These are phyloP conservation scores for Wickerhamomyces chambardii DNA, from an alignment of 805 yeast genomes.

Conservation along the genomic window DNA sequence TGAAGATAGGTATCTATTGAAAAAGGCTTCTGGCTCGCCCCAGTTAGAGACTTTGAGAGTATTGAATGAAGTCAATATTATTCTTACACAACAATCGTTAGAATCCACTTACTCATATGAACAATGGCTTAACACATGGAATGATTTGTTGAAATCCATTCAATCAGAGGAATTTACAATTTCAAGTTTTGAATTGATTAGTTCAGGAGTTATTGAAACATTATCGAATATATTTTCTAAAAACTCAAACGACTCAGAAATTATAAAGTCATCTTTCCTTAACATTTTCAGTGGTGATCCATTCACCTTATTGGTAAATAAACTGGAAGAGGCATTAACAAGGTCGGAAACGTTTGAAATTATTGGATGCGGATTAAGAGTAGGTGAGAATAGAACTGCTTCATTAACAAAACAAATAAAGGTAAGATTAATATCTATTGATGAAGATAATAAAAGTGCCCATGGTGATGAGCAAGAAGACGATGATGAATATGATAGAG, in stretches of 20 bases:
- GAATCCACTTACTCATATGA: constrained; percentile 12
- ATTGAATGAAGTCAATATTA: constrained; percentile 16
- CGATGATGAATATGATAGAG: constrained; percentile 8
- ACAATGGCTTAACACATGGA: constrained; percentile 27
- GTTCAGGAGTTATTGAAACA: constrained; percentile 52
- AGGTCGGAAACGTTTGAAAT: constrained; percentile 70
- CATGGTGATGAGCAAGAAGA: constrained; percentile 4
- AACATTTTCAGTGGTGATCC: constrained; percentile 25
- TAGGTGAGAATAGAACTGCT: constrained; percentile 36
- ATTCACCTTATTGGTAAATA: constrained; percentile 37
- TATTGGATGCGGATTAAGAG: constrained; percentile 27
- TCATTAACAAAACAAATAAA: constrained; percentile 68
- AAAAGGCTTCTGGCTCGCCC: constrained; percentile 15
- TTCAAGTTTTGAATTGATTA: constrained; percentile 69
- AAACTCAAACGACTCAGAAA: constrained; percentile 13
- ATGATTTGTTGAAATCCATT: constrained; percentile 24
- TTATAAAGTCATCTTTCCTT: constrained; percentile 30
- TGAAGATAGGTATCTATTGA: constrained; percentile 18
- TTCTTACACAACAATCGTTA: constrained; percentile 6
- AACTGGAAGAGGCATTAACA: constrained; percentile 65
- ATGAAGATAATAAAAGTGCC: constrained; percentile 12
- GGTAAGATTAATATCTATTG: constrained; percentile 38
- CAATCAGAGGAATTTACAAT: constrained; percentile 23
- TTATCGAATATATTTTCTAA: constrained; percentile 26
- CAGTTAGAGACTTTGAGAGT: constrained; percentile 18